A percentile compares a stretch with the other conserved stretches of the same genome.
phyloP scores from a whole-genome alignment of 129 eudicot species.

The Calendula officinalis region DNA sequence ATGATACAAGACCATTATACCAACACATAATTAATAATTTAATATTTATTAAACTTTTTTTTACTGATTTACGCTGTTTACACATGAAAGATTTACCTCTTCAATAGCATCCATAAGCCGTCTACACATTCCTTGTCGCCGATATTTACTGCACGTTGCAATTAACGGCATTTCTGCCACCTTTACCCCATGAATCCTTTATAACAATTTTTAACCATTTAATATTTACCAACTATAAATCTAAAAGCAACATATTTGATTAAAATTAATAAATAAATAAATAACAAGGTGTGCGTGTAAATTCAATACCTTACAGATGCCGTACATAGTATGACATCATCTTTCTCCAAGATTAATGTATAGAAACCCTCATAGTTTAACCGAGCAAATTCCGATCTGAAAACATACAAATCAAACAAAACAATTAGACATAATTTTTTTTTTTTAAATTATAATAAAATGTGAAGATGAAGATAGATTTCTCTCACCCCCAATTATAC shows the following conservation, averaged over 20 bases:
- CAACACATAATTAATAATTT: conserved; percentile 2
- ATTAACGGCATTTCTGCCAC: conserved; percentile 98
- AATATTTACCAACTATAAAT: conserved; percentile 15
- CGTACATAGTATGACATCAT: conserved; percentile 66
- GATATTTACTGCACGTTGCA: conserved; percentile 87
- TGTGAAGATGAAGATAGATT: conserved; percentile 3
- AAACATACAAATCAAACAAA: conserved; percentile 11
- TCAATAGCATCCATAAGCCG: conserved; percentile 72
- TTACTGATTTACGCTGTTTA: conserved; percentile 7
- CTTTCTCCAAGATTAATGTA: conserved; percentile 82
- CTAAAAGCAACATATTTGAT: conserved; percentile 9
- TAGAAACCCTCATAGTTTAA: conserved; percentile 81
- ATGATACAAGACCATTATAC: background rate
- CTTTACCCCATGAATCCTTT: conserved; percentile 81
- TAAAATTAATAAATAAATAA: conserved; percentile 9
- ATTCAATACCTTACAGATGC: conserved; percentile 82
- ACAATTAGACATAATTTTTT: background rate
- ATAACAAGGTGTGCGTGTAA: background rate
- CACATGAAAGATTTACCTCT: conserved; percentile 48
- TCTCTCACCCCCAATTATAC: conserved; percentile 91
- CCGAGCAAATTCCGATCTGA: conserved; percentile 88
- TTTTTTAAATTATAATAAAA: background rate
- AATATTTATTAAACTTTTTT: background rate
- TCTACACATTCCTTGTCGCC: conserved; percentile 96
- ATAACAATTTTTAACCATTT: conserved; percentile 11